Percentiles rank a stretch among this genome's conserved stretches.
Conservation (phyloP, 177 flowering plant genomes). For the Vitis hybrid region DNA sequence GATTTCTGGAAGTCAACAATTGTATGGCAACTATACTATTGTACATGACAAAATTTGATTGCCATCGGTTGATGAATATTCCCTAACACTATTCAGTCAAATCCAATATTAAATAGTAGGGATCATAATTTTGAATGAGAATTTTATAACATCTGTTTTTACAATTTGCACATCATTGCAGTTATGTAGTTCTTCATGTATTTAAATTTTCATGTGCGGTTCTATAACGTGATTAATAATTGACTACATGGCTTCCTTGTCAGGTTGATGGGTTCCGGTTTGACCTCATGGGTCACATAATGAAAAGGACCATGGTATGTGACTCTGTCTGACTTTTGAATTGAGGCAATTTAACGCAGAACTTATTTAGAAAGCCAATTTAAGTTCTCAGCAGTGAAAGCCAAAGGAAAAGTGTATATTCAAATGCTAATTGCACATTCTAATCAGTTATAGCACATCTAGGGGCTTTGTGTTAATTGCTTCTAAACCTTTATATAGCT, state of each 20-base stretch:
- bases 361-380: not conserved
- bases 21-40: too few species aligned
- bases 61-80: too few species aligned
- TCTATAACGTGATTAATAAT: not conserved
- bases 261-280: slow-evolving; percentile 99
- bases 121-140: too few species aligned
- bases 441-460: not conserved
- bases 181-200: too few species aligned
- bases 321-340: not conserved
- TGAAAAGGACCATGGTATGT: slow-evolving; percentile 86
- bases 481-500: not conserved
- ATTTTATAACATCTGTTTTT: too few species aligned
- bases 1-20: too few species aligned
- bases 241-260: slow-evolving; percentile 7
- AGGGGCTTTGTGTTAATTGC: not conserved
- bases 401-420: not conserved
- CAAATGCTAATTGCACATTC: not conserved
- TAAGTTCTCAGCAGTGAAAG: not conserved
- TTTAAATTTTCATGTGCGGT: not conserved
- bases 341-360: too few species aligned
- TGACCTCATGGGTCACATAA: slow-evolving; percentile 97
- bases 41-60: too few species aligned
- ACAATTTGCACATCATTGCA: too few species aligned
- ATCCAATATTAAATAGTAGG: too few species aligned
- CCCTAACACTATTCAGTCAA: too few species aligned